Evolutionary conservation across 345 rosid species (phyloP).

Genomic region (Erodium maritimum): DNA sequence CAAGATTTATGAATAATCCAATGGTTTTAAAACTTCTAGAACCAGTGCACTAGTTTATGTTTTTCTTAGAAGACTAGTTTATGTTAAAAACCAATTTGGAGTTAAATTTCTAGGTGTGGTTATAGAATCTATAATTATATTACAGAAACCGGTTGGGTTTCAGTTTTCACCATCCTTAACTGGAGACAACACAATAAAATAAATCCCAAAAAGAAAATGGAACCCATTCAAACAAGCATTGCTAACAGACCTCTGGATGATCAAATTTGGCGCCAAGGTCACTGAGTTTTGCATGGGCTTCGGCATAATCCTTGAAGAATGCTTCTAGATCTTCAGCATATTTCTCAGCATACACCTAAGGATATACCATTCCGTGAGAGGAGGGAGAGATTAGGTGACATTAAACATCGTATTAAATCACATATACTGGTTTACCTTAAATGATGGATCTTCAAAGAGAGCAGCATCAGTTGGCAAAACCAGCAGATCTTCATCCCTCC

Average conservation of each 20-base stretch:
- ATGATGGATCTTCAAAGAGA: slow-evolving; percentile 83
- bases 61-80: too few relatives aligned
- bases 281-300: slow-evolving; percentile 96
- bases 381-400: neutral
- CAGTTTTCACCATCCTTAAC: neutral
- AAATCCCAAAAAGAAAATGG: slow-evolving; percentile 4
- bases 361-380: slow-evolving; percentile 7
- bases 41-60: too few relatives aligned
- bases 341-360: slow-evolving; percentile 82
- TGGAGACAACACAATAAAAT: neutral
- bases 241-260: slow-evolving; percentile 71
- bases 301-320: slow-evolving; percentile 87
- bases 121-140: too few relatives aligned
- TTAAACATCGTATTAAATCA: neutral
- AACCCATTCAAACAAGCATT: slow-evolving; percentile 1
- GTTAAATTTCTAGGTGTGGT: too few relatives aligned
- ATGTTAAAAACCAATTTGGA: too few relatives aligned
- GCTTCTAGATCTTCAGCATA: slow-evolving; percentile 76
- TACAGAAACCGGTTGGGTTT: too few relatives aligned
- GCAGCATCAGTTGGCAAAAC: slow-evolving; percentile 91
- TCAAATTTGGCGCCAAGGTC: slow-evolving; percentile 86
- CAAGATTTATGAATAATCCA: too few relatives aligned
- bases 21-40: too few relatives aligned
- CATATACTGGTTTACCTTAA: slow-evolving; percentile 42
- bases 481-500: slow-evolving; percentile 62